A percentile compares a stretch with the other conserved stretches of the same genome.
These are phyloP conservation scores for Xylariaceae sp. DNA, from an alignment of 2,329 filamentous ascomycete genomes.

Conservation along the genomic window DNA sequence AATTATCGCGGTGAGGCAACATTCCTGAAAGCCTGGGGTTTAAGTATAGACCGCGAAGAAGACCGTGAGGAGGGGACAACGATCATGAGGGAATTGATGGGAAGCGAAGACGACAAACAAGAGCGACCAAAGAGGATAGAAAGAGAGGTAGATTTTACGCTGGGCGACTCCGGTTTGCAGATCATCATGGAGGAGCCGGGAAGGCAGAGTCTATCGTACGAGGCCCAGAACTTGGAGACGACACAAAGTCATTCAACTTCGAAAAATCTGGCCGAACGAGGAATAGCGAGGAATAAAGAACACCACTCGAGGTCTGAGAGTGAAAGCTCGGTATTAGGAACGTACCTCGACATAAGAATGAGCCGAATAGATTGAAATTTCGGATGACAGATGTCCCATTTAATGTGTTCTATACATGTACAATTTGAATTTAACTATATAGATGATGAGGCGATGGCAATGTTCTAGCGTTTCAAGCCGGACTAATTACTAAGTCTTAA, in stretches of 20 bases:
- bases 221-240: background rate
- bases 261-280: background rate
- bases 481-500: background rate
- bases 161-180: background rate
- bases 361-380: conserved; percentile 13
- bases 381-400: background rate
- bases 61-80: conserved; percentile 31
- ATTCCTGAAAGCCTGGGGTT: conserved; percentile 34
- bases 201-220: background rate
- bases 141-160: background rate
- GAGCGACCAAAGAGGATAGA: background rate
- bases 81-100: conserved; percentile 33
- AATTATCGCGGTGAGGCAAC: conserved; percentile 35
- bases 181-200: conserved; percentile 13
- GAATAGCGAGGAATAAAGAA: background rate
- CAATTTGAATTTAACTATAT: background rate
- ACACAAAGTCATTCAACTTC: background rate
- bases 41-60: conserved; percentile 28
- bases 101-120: conserved; percentile 23
- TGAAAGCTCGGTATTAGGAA: conserved; percentile 31
- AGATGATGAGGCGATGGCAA: background rate
- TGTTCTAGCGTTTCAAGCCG: background rate
- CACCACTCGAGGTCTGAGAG: conserved; percentile 29
- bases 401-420: background rate
- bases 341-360: conserved; percentile 32